phyloP scores from a whole-genome alignment of 495 filamentous ascomycete species.

The Beverwykella pulmonaria region DNA sequence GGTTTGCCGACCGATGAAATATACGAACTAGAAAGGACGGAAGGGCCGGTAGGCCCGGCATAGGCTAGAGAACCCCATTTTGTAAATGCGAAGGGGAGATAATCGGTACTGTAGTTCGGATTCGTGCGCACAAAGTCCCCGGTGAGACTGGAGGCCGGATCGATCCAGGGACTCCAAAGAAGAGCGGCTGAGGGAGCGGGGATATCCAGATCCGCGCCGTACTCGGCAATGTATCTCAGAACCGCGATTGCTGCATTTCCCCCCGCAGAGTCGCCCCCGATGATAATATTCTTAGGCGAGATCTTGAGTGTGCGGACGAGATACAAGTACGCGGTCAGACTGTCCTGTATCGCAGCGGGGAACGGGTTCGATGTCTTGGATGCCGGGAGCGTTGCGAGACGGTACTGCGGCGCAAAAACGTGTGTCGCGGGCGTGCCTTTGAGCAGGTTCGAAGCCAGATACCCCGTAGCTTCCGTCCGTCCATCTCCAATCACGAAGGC shows the following conservation, averaged over 20 bases:
- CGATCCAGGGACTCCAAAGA: slow-evolving; percentile 51
- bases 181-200: slow-evolving; percentile 25
- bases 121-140: slow-evolving; percentile 29
- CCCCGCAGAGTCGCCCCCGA: slow-evolving; percentile 43
- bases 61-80: slow-evolving; percentile 46
- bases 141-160: slow-evolving; percentile 27
- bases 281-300: slow-evolving; percentile 28
- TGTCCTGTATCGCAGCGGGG: slow-evolving; percentile 43
- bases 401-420: slow-evolving; percentile 42
- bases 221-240: slow-evolving; percentile 38
- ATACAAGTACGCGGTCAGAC: slow-evolving; percentile 37
- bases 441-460: slow-evolving; percentile 41
- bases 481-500: slow-evolving; percentile 52
- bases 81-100: slow-evolving; percentile 42
- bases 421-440: slow-evolving; percentile 20
- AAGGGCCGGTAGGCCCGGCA: slow-evolving; percentile 31
- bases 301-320: slow-evolving; percentile 37
- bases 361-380: slow-evolving; percentile 37
- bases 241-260: slow-evolving; percentile 38
- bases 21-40: slow-evolving; percentile 39
- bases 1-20: slow-evolving; percentile 44
- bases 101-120: slow-evolving; percentile 47
- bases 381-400: slow-evolving; percentile 34
- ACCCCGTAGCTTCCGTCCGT: slow-evolving; percentile 46
- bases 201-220: slow-evolving; percentile 27